phyloP scores from a whole-genome alignment of 2,329 filamentous ascomycete species.

The Sarocladiaceae sp. region DNA sequence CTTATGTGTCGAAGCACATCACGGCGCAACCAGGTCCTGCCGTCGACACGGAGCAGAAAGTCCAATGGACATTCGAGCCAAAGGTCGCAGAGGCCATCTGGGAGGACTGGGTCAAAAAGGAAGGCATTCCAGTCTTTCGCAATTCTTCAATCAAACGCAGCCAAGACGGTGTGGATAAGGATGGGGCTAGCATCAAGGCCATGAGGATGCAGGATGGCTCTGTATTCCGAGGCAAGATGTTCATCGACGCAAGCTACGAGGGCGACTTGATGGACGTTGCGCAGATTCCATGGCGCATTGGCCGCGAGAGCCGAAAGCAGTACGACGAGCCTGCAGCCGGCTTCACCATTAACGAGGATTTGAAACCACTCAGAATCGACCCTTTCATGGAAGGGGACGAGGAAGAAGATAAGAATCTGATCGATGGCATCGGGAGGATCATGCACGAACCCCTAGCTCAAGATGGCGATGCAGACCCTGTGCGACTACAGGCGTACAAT shows the following conservation, averaged over 20 bases:
- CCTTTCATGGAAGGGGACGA: constrained; percentile 3
- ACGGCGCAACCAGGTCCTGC: constrained; percentile 9
- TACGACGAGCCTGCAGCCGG: constrained; percentile 6
- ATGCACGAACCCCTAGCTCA: not conserved
- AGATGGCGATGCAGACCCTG: constrained; percentile 8
- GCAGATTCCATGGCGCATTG: constrained; percentile 12
- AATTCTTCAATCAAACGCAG: not conserved
- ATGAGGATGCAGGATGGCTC: not conserved
- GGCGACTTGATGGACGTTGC: constrained; percentile 19
- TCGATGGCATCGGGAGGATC: not conserved
- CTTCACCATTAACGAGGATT: not conserved
- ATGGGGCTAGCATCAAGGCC: not conserved
- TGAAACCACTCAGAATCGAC: not conserved
- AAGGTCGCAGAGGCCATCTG: constrained; percentile 7
- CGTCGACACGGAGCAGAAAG: constrained; percentile 1
- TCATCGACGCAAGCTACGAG: constrained; percentile 21
- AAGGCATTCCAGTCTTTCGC: constrained; percentile 3
- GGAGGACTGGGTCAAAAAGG: constrained; percentile 10
- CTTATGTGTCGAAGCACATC: not conserved
- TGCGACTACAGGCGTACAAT: constrained; percentile 13
- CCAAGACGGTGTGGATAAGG: not conserved
- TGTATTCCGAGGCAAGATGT: constrained; percentile 12
- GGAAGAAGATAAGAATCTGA: not conserved
- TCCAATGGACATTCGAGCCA: constrained; percentile 11
- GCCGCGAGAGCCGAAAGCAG: constrained; percentile 12